phyloP scores from a whole-genome alignment of 108 stramenopile species.

The Schizochytrium sp. region DNA sequence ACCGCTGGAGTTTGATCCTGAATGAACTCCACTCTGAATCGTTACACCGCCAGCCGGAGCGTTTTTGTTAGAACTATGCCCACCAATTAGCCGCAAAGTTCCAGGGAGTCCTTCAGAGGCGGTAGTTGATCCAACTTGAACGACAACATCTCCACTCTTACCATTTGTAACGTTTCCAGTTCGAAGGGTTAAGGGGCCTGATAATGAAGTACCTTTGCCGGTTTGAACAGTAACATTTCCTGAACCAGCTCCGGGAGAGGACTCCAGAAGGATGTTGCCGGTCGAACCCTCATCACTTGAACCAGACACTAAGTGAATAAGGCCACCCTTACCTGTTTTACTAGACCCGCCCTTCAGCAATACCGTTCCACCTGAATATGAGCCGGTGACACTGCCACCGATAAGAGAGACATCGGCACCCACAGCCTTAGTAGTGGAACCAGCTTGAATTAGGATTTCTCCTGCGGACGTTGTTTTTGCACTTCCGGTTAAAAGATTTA shows the following conservation, averaged over 20 bases:
- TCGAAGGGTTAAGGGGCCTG: neutral
- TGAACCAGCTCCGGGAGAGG: neutral
- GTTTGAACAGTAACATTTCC: conserved; percentile 2
- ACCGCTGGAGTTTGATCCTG: conserved; percentile 10
- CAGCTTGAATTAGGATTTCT: neutral
- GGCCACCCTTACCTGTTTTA: neutral
- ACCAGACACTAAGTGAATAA: neutral
- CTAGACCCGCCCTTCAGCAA: neutral
- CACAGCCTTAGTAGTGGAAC: neutral
- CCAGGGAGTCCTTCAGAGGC: neutral
- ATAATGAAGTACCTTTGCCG: neutral
- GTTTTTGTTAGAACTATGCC: no score
- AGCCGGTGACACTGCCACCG: neutral
- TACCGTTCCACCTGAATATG: neutral
- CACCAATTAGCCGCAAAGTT: neutral
- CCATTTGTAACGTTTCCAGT: neutral
- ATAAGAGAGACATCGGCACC: neutral
- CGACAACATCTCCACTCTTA: neutral
- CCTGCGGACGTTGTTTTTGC: neutral
- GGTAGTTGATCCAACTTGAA: conserved; percentile 9
- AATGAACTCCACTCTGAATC: neutral
- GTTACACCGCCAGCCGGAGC: neutral
- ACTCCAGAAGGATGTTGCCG: neutral
- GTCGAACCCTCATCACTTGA: neutral
- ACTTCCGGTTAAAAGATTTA: neutral